These are phyloP conservation scores for Hypoxylon rickii DNA, from an alignment of 495 filamentous ascomycete genomes.

Conservation along the genomic window DNA sequence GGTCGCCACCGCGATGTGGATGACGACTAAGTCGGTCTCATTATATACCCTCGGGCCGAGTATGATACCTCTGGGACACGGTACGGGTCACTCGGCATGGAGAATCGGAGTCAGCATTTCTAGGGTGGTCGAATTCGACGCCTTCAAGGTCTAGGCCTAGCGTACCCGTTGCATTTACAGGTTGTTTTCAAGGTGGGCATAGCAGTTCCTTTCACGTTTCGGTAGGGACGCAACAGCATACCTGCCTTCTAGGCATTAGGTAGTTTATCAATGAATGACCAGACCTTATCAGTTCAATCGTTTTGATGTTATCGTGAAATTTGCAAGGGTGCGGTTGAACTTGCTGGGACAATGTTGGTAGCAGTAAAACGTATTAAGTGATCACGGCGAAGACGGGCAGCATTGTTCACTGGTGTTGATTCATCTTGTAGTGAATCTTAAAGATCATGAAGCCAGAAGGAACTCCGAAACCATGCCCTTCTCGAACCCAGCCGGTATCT, in stretches of 20 bases:
- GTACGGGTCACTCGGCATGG: conserved; percentile 30
- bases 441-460: conserved; percentile 52
- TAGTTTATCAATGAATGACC: conserved; percentile 3
- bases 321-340: too few species aligned
- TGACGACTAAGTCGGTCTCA: conserved; percentile 50
- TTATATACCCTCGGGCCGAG: conserved; percentile 13
- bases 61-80: conserved; percentile 18
- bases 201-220: conserved; percentile 2
- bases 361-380: too few species aligned
- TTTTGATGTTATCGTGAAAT: too few species aligned
- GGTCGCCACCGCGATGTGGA: conserved; percentile 61
- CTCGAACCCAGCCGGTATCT: conserved; percentile 46
- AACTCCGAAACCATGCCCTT: conserved; percentile 59
- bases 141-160: conserved; percentile 14
- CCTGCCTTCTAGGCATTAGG: too few species aligned
- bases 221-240: conserved; percentile 4
- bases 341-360: too few species aligned
- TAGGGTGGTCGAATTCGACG: conserved; percentile 9
- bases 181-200: conserved; percentile 16
- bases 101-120: conserved; percentile 47
- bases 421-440: conserved; percentile 54
- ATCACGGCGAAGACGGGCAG: background rate
- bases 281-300: background rate
- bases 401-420: conserved; percentile 48
- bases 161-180: conserved; percentile 32